Percentiles rank a stretch among this genome's conserved stretches.
These are phyloP conservation scores for Solanum lycopersicoides DNA, from an alignment of 257 asterid genomes.

Conservation along the genomic window DNA sequence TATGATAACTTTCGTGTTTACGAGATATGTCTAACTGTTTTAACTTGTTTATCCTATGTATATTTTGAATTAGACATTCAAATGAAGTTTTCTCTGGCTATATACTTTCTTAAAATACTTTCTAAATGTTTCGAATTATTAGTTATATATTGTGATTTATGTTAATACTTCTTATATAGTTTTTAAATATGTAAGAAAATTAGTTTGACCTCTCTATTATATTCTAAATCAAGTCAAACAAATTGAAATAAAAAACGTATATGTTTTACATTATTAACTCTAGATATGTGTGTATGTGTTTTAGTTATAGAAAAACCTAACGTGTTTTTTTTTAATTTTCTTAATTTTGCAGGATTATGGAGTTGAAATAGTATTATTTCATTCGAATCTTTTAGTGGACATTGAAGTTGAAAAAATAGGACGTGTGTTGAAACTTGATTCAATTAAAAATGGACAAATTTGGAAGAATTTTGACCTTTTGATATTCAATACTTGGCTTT, in stretches of 20 bases:
- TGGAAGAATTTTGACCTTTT: conserved; percentile 33
- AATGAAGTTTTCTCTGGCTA: too few relatives aligned
- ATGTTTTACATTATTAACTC: background rate
- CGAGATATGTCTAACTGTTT: background rate
- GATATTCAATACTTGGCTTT: conserved; percentile 39
- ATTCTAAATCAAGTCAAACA: background rate
- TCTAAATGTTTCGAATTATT: background rate
- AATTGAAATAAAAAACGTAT: rapidly evolving
- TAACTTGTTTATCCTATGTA: too few relatives aligned
- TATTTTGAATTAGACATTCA: too few relatives aligned
- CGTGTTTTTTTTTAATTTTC: background rate
- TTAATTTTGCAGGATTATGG: conserved; percentile 21
- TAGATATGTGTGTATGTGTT: background rate
- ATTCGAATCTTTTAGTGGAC: conserved; percentile 28
- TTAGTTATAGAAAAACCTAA: background rate
- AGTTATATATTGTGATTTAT: too few relatives aligned
- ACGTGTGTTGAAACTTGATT: conserved; percentile 25
- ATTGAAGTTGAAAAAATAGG: conserved; percentile 14
- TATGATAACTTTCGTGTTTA: background rate
- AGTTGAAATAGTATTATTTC: conserved; percentile 13
- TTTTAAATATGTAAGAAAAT: background rate
- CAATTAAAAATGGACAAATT: conserved; percentile 18
- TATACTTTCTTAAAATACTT: too few relatives aligned
- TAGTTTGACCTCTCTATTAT: too few relatives aligned
- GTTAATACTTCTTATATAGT: background rate